Conservation (phyloP, 2,329 filamentous ascomycete species). For the Dendrostoma leiphaemia region DNA sequence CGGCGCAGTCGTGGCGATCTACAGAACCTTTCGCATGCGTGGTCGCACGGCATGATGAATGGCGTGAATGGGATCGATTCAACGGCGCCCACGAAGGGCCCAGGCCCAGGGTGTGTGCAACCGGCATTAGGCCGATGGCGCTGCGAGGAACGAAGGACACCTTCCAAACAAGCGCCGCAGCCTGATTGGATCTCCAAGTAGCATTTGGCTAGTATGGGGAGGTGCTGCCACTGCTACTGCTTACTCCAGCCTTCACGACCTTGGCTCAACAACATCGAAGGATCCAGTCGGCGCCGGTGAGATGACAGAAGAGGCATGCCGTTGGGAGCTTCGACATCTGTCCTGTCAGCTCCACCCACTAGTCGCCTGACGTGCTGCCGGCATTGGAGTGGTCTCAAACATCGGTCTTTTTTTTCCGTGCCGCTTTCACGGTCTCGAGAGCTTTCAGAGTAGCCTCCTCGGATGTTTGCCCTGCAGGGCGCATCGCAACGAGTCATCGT, state of each 20-base stretch:
- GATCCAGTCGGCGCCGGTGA: neutral
- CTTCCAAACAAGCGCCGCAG: constrained; percentile 5
- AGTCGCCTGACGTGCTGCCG: neutral
- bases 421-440: neutral
- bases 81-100: neutral
- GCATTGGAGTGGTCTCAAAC: neutral
- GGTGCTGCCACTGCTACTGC: constrained; percentile 1
- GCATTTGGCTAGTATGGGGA: neutral
- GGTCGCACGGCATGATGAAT: neutral
- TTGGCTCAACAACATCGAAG: neutral
- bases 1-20: neutral
- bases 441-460: neutral
- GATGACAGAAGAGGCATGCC: constrained; percentile 5
- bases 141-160: constrained; percentile 8
- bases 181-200: neutral
- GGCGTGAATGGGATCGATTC: neutral
- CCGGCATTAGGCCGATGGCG: constrained; percentile 2
- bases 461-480: neutral
- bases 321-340: neutral
- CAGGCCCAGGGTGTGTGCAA: neutral
- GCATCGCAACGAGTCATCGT: neutral
- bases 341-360: neutral
- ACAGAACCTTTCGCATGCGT: neutral
- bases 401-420: neutral
- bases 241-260: neutral